Percentiles rank a stretch among this genome's conserved stretches.
Conservation (phyloP, 202 grass and related monocot genomes). For the Panicum virgatum region DNA sequence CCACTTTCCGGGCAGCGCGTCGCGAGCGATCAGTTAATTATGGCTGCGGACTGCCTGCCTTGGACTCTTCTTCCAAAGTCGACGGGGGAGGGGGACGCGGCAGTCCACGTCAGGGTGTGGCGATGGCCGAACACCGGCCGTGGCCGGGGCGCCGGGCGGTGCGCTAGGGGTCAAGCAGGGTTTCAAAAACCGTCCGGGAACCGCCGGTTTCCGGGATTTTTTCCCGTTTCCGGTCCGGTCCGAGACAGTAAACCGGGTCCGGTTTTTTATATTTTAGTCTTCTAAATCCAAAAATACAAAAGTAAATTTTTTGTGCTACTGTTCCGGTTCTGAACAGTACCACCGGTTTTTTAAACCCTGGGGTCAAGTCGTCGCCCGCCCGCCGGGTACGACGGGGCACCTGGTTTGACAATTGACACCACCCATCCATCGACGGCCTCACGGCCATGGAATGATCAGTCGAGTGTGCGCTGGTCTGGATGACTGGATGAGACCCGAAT, state of each 20-base stretch:
- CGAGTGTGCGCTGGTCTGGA: background rate
- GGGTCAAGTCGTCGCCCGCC: slow-evolving; percentile 1
- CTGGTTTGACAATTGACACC: no score
- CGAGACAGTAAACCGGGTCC: no score
- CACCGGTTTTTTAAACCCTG: no score
- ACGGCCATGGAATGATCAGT: background rate
- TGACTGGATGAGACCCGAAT: background rate
- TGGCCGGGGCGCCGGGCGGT: background rate
- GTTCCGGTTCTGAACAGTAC: no score
- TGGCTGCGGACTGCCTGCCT: background rate
- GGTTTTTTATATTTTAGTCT: no score
- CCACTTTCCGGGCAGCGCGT: background rate
- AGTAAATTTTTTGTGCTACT: no score
- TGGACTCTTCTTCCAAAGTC: background rate
- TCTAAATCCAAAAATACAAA: no score
- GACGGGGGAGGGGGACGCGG: background rate
- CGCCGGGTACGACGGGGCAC: background rate
- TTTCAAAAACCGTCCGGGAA: no score
- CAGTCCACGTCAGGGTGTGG: background rate
- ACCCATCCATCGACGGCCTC: background rate
- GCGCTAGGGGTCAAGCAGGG: no score
- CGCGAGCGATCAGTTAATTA: background rate
- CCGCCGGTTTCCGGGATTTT: no score
- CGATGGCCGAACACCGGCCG: background rate
- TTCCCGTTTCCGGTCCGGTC: no score